A percentile compares a stretch with the other conserved stretches of the same genome.
phyloP scores from a whole-genome alignment of 768 basidiomycete species.

The Phlebiopsis flavidoalba region DNA sequence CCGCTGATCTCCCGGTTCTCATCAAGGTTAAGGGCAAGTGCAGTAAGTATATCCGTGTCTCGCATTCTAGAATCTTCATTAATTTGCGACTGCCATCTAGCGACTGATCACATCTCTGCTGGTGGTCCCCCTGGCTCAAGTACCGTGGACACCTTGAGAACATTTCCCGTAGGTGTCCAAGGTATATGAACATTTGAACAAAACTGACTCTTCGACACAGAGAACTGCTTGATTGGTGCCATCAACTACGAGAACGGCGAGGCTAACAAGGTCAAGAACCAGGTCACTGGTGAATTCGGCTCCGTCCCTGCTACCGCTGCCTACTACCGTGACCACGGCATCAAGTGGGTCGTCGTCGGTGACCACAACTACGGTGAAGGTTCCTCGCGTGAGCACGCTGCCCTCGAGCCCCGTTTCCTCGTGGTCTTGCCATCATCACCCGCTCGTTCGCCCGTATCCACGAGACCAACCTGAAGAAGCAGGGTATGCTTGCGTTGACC shows the following conservation, averaged over 20 bases:
- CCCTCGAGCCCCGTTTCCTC: conserved; percentile 91
- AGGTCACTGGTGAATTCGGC: conserved; percentile 79
- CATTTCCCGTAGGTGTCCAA: conserved; percentile 72
- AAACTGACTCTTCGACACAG: conserved; percentile 29
- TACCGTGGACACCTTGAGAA: conserved; percentile 98
- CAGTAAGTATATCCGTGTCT: conserved; percentile 40
- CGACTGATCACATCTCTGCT: conserved; percentile 93
- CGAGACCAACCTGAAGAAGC: conserved; percentile 98
- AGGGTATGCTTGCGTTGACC: conserved; percentile 96
- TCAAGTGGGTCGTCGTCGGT: conserved; percentile 98
- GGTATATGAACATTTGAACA: conserved; percentile 2
- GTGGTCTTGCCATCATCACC: conserved; percentile 93
- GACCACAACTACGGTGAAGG: conserved; percentile 97
- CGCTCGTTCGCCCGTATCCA: conserved; percentile 98
- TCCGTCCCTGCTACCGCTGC: conserved; percentile 83
- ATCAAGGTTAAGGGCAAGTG: conserved; percentile 99
- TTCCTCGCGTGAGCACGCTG: conserved; percentile 96
- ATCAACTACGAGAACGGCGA: conserved; percentile 94
- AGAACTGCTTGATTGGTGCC: conserved; percentile 97
- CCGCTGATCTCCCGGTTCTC: conserved; percentile 82
- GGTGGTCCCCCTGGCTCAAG: conserved; percentile 99
- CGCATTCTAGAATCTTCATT: background rate
- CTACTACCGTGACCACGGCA: conserved; percentile 81
- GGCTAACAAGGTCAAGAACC: conserved; percentile 94
- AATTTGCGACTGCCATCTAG: conserved; percentile 22